A percentile compares a stretch with the other conserved stretches of the same genome.
Evolutionary conservation across 2,329 filamentous ascomycete species (phyloP).

Genomic region (Talaromyces rugulosus): DNA sequence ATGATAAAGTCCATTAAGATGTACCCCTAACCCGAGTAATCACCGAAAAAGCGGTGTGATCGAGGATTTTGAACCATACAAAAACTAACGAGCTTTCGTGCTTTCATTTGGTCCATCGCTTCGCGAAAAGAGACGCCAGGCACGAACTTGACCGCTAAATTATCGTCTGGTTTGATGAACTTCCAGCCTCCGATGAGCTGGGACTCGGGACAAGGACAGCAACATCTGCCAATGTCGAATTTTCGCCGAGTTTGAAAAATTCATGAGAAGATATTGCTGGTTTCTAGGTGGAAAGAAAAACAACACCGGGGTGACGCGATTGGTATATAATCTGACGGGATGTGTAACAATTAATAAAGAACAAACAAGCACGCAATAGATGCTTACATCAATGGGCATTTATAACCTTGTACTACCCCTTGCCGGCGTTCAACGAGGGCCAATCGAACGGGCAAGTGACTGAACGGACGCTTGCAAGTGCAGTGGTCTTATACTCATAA

Average conservation of each 20-base stretch:
- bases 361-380: not conserved
- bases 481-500: not conserved
- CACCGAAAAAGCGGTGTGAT: not conserved
- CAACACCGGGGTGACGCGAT: too few species aligned
- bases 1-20: not conserved
- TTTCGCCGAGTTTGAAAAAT: not conserved
- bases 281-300: too few species aligned
- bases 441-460: slow-evolving; percentile 3
- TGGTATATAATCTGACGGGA: not conserved
- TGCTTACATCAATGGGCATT: not conserved
- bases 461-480: not conserved
- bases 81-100: too few species aligned
- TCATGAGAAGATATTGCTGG: not conserved
- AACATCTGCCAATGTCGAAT: too few species aligned
- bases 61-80: not conserved
- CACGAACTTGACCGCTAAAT: too few species aligned
- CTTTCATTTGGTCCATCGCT: too few species aligned
- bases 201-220: too few species aligned
- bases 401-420: not conserved
- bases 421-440: not conserved
- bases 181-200: not conserved
- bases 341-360: not conserved
- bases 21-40: not conserved
- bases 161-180: not conserved
- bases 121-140: too few species aligned